Evolutionary conservation across 2,329 filamentous ascomycete genomes (phyloP), one percentile per base, ranked within the genome.

Genomic region (Aureobasidium lini): DNA sequence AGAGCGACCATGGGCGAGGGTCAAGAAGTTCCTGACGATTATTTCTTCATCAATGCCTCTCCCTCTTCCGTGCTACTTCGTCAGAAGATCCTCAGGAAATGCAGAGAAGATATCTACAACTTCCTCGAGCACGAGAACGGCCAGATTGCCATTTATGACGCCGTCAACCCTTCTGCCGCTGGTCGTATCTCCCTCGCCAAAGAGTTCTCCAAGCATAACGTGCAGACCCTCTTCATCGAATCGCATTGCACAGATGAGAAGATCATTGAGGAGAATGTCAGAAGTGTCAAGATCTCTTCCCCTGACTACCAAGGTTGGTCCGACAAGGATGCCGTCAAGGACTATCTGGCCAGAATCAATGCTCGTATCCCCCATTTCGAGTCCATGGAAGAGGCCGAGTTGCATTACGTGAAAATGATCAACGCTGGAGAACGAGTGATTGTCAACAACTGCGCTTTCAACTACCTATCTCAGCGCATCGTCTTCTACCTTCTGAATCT

Each of bases 361-460:
- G 87, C 89, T 66, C 90, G 94, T 66, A 99, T 99, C 61, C 94
- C 94, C 18, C 87, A 93, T 61, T 99, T 96, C 67, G 92, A 99
- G 76, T 95, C 90, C 1, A 97, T 99, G 91, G 83, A 92, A 67
- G 94, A 99, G 72, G 81, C 82, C 32, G 92, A 97, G 65, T 81
- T 99, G 63, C 96, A 97, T 72, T 99, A 93, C 76, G 93, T 99
- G 76, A 96, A 96, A 78, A 96, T 99, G 93, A 95, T 97, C 71
- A 99, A 99, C 66, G 94, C 94, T 7, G 94, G 94, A 46, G 85
- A 93, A 69, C 86, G 90, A 65, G 88, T 99, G 69, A 88, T 93
- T 67, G 93, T 97, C 74, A 99, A 99, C 77, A 96, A 97, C 66
- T 89, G 94, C 71, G 92, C 88, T 69, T 97, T 99, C 73, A 93